Evolutionary conservation across 2,329 filamentous ascomycete species (phyloP), one percentile per base, ranked within the genome.

Genomic region (Xylariaceae sp.): DNA sequence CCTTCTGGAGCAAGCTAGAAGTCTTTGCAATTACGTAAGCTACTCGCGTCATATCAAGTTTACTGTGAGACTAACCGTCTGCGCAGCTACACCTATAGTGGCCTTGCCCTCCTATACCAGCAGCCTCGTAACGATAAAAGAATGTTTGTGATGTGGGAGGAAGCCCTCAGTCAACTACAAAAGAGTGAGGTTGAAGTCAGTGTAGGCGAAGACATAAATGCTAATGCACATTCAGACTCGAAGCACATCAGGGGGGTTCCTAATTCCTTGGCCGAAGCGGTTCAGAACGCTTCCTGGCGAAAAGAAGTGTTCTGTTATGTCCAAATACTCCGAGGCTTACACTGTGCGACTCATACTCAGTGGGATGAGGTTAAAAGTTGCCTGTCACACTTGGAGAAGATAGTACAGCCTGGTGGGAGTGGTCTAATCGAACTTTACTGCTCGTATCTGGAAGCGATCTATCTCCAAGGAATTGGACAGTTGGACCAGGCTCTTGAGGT

Each of bases 381-480:
- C 41, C 62, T 87, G 15, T 64, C 71, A 11, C 71, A 74, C 34
- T 64, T 86, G 11, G 69, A 74, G 38, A 62, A 57, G 39, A 65
- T 72, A 26, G 60, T 69, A 37, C 60, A 57, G 34, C 62, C 63
- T 24, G 62, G 60, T 47, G 66, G 54, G 46, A 69, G 67, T 58
- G 67, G 57, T 48, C 70, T 69, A 2, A 71, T 81, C 28, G 61
- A 63, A 18, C 67, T 79, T 26, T 71, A 87, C 34, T 71, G 78
- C 6, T 67, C 78, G 33, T 96, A 96, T 62, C 78, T 95, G 15
- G 71, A 75, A 1, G 90, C 85, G 0, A 76, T 87, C 7, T 85
- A 89, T 52, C 71, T 81, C 39, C 91, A 96, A 66, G 87, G 84
- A 15, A 83, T 75, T 4, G 89, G 89, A 13, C 74, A 89, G 48